Percentiles rank a stretch among this genome's conserved stretches.
These are phyloP conservation scores for Albugo laibachii DNA, from an alignment of 352 stramenopile genomes.

Conservation along the genomic window DNA sequence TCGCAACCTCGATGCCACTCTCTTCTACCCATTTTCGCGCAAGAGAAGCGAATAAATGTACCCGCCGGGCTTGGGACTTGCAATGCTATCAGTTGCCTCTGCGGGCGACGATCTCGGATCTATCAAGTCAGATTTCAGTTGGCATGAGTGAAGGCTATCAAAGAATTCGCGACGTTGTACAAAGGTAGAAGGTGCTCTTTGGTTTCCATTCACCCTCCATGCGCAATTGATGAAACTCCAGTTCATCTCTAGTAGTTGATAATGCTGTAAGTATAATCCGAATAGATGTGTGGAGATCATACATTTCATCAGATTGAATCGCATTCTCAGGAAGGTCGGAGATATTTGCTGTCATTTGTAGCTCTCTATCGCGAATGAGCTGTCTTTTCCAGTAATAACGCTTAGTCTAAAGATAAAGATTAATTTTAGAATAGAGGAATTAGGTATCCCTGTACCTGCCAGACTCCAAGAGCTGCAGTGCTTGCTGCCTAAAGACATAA, in stretches of 20 bases:
- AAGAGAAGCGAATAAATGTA: constrained; percentile 73
- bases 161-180: constrained; percentile 9
- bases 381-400: constrained; percentile 82
- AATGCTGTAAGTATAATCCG: not conserved
- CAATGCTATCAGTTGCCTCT: constrained; percentile 52
- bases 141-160: not conserved
- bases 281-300: not conserved
- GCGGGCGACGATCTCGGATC: constrained; percentile 65
- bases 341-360: constrained; percentile 41
- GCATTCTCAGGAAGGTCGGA: constrained; percentile 38
- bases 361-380: constrained; percentile 63
- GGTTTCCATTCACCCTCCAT: constrained; percentile 45
- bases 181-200: constrained; percentile 64
- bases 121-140: constrained; percentile 5
- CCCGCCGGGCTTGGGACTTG: constrained; percentile 56
- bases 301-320: constrained; percentile 8
- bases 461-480: constrained; percentile 53
- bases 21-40: constrained; percentile 33
- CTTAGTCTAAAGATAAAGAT: constrained; percentile 22
- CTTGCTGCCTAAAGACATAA: constrained; percentile 22
- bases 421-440: not conserved
- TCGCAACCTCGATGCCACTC: not conserved
- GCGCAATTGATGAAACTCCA: constrained; percentile 60
- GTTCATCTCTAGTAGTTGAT: constrained; percentile 23
- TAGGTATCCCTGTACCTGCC: constrained; percentile 28